A percentile compares a stretch with the other conserved stretches of the same genome.
Evolutionary conservation across 2,329 filamentous ascomycete genomes (phyloP).

Genomic region (Cryphonectria naterciae): DNA sequence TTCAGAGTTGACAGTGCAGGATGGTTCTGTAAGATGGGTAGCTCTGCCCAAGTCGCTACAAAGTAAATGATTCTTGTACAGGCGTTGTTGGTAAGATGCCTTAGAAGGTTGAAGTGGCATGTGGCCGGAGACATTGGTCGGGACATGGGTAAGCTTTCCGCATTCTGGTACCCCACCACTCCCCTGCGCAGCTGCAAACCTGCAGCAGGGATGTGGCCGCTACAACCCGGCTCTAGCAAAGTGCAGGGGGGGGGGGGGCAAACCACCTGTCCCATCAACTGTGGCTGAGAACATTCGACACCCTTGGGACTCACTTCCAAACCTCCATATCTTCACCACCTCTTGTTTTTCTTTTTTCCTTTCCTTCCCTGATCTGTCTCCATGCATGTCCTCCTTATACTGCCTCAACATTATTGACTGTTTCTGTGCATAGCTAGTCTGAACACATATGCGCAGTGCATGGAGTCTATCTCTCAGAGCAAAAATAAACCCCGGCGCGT

Average conservation of each 20-base stretch:
- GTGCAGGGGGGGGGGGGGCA: conserved; percentile 1
- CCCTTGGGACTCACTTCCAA: conserved; percentile 1
- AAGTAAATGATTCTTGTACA: not conserved
- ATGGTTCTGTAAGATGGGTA: not conserved
- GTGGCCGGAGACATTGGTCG: not conserved
- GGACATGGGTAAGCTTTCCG: conserved; percentile 1
- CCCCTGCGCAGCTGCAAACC: conserved; percentile 5
- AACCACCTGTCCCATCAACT: conserved; percentile 7
- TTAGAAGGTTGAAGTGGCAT: not conserved
- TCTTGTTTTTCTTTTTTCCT: not conserved
- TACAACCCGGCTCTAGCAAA: not conserved
- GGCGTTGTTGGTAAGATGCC: not conserved
- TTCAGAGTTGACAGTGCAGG: not conserved
- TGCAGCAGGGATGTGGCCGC: conserved; percentile 7
- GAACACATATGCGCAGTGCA: not conserved
- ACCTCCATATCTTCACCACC: not conserved
- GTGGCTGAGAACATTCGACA: conserved; percentile 9
- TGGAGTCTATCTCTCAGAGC: not conserved
- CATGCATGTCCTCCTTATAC: not conserved
- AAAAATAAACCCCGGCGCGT: not conserved
- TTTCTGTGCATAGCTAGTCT: not conserved
- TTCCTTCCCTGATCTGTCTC: not conserved
- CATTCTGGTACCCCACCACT: not conserved
- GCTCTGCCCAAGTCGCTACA: not conserved
- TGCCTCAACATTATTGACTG: not conserved